Percentiles rank a stretch among this genome's conserved stretches.
Evolutionary conservation across 2,329 filamentous ascomycete genomes (phyloP).

Genomic region (Tolypocladium endophyticum): DNA sequence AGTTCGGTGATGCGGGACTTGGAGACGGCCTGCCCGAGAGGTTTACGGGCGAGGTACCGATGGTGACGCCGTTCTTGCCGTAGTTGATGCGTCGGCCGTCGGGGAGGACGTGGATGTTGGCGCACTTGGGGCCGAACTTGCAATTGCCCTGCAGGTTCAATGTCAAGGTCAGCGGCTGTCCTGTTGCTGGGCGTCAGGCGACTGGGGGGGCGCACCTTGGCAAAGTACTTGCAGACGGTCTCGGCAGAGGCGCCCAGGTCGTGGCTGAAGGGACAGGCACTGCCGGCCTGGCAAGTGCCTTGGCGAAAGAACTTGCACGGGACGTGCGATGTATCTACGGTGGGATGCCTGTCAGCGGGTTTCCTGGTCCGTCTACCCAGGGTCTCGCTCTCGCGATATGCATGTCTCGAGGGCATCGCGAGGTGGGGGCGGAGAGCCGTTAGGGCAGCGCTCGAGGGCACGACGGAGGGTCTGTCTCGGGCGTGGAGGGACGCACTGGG

Average conservation of each 20-base stretch:
- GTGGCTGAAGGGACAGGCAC: slow-evolving; percentile 93
- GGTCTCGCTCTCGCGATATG: not conserved
- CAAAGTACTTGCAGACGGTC: slow-evolving; percentile 96
- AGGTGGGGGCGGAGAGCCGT: not conserved
- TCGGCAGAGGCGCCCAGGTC: slow-evolving; percentile 77
- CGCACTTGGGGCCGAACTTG: slow-evolving; percentile 97
- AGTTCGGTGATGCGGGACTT: slow-evolving; percentile 31
- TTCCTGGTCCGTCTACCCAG: not conserved
- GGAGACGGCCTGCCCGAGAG: slow-evolving; percentile 55
- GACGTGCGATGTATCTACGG: slow-evolving; percentile 82
- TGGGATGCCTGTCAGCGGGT: not conserved
- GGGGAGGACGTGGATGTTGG: slow-evolving; percentile 88
- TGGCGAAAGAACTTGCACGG: slow-evolving; percentile 99
- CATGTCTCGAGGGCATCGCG: not conserved
- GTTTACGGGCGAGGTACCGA: slow-evolving; percentile 45
- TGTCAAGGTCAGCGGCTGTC: not conserved
- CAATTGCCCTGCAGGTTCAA: slow-evolving; percentile 66
- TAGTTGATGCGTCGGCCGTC: slow-evolving; percentile 89
- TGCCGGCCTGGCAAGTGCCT: slow-evolving; percentile 90
- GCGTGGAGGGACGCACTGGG: slow-evolving; percentile 38
- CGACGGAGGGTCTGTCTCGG: not conserved
- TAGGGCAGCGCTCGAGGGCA: not conserved
- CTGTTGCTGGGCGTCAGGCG: no score
- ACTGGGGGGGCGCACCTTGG: slow-evolving; percentile 57
- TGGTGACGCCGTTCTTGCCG: slow-evolving; percentile 57